Evolutionary conservation across 495 filamentous ascomycete genomes (phyloP).

Genomic region (Tricharina praecox): DNA sequence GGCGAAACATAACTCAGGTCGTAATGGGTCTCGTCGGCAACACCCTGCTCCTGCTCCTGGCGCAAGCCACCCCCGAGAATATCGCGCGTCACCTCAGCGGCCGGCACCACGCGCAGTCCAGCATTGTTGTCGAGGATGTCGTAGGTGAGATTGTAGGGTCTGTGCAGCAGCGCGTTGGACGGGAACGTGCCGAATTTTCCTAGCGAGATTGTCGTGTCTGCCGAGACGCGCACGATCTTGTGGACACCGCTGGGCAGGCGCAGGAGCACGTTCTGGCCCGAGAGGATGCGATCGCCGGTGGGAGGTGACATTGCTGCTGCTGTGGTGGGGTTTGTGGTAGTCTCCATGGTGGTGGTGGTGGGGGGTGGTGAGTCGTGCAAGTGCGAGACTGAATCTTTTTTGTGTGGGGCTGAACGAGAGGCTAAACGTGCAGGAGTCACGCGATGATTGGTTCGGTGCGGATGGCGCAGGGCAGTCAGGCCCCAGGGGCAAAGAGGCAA

Average conservation of each 20-base stretch:
- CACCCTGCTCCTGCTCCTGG: too few relatives aligned
- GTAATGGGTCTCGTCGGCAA: conserved; percentile 24
- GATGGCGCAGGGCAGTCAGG: too few relatives aligned
- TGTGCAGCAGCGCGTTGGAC: conserved; percentile 66
- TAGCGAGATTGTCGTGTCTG: conserved; percentile 44
- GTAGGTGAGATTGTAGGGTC: conserved; percentile 79
- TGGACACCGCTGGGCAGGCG: conserved; percentile 22
- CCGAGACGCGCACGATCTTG: conserved; percentile 19
- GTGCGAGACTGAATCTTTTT: too few relatives aligned
- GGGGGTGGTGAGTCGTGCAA: too few relatives aligned
- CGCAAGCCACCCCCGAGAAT: conserved; percentile 39
- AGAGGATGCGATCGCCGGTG: conserved; percentile 22
- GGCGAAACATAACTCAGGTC: conserved; percentile 26
- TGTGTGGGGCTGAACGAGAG: too few relatives aligned
- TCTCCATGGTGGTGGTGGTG: too few relatives aligned
- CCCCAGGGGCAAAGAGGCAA: too few relatives aligned
- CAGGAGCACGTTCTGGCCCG: conserved; percentile 18
- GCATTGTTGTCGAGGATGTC: conserved; percentile 57
- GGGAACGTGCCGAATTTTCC: conserved; percentile 84
- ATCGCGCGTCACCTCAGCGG: conserved; percentile 69
- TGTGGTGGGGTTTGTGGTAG: conserved; percentile 8
- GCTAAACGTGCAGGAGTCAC: too few relatives aligned
- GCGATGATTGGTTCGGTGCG: too few relatives aligned
- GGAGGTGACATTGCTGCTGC: conserved; percentile 9
- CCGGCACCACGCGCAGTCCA: conserved; percentile 59